phyloP scores from a whole-genome alignment of 2,329 filamentous ascomycete species.

The Neospermospora avenae region DNA sequence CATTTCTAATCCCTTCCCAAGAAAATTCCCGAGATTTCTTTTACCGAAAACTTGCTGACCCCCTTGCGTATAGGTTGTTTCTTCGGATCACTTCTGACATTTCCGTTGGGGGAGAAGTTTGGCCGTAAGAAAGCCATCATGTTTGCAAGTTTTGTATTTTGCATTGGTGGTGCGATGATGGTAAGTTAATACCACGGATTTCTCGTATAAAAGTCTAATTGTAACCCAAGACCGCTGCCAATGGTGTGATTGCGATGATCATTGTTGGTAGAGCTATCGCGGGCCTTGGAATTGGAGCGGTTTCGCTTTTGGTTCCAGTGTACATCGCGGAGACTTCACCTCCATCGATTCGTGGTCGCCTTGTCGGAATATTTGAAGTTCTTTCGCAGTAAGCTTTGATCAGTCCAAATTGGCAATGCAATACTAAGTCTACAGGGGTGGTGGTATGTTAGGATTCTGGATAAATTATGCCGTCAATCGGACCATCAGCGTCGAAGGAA shows the following conservation, averaged over 20 bases:
- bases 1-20: too few species aligned
- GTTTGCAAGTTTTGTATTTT: conserved; percentile 38
- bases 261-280: conserved; percentile 58
- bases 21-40: too few species aligned
- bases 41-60: too few species aligned
- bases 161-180: conserved; percentile 22
- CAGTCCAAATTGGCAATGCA: conserved; percentile 11
- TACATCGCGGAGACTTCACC: conserved; percentile 42
- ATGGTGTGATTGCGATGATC: conserved; percentile 31
- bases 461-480: conserved; percentile 41
- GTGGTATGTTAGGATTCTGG: conserved; percentile 42
- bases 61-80: too few species aligned
- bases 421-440: conserved; percentile 38
- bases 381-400: conserved; percentile 41
- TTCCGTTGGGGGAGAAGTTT: conserved; percentile 40
- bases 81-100: conserved; percentile 30
- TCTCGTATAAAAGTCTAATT: background rate
- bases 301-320: conserved; percentile 40
- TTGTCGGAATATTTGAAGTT: conserved; percentile 41
- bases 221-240: conserved; percentile 17
- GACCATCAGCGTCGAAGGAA: conserved; percentile 33
- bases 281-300: conserved; percentile 58
- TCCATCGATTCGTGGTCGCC: conserved; percentile 40
- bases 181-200: background rate
- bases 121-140: conserved; percentile 42